Conservation (phyloP, 495 filamentous ascomycete genomes). For the Hypoxylon rickii region DNA sequence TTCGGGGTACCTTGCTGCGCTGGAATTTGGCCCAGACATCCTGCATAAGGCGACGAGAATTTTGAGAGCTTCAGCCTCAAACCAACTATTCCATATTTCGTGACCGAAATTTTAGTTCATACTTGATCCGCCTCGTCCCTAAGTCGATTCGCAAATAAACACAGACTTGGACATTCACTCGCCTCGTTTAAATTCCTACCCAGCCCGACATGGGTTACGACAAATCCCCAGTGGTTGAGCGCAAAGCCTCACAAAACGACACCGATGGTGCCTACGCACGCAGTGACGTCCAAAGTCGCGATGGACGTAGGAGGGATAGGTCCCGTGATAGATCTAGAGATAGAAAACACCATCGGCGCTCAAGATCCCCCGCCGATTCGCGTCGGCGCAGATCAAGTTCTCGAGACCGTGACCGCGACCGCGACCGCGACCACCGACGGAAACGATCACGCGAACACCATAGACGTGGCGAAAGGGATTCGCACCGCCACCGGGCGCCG, state of each 20-base stretch:
- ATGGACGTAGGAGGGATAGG: conserved; percentile 26
- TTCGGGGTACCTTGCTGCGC: neutral
- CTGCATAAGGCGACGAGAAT: no score
- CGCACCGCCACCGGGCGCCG: conserved; percentile 23
- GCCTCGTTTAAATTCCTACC: neutral
- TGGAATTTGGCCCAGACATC: neutral
- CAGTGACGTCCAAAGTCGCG: conserved; percentile 28
- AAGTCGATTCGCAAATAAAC: conserved; percentile 3
- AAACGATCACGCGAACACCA: conserved; percentile 29
- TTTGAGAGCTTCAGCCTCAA: conserved; percentile 24
- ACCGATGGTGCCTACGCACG: conserved; percentile 27
- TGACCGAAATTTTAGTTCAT: conserved; percentile 20
- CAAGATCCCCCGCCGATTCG: conserved; percentile 41
- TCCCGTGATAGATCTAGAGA: conserved; percentile 37
- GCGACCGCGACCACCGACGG: conserved; percentile 18
- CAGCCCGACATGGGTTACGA: conserved; percentile 17
- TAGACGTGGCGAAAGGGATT: conserved; percentile 14
- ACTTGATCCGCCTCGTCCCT: conserved; percentile 5
- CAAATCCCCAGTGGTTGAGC: conserved; percentile 12
- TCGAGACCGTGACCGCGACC: conserved; percentile 28
- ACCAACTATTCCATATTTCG: conserved; percentile 2
- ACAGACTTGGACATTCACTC: neutral
- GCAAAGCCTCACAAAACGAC: conserved; percentile 27
- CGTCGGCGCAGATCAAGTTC: conserved; percentile 41
- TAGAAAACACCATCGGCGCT: conserved; percentile 40